Evolutionary conservation across 2,329 filamentous ascomycete species (phyloP).

Genomic region (Golovinomyces cichoracearum): DNA sequence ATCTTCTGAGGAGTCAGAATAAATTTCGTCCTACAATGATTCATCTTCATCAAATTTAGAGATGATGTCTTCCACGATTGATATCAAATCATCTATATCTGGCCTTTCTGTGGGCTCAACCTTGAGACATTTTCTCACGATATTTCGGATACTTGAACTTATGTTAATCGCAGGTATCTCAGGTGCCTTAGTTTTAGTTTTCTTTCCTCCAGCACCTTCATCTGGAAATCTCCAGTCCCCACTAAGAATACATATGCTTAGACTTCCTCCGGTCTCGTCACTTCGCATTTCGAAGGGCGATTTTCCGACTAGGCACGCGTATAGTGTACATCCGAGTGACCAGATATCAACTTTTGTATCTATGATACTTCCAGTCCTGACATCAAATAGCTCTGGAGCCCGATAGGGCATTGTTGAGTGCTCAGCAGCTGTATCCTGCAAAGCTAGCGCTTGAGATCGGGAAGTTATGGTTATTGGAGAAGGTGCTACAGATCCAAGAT

Average conservation of each 20-base stretch:
- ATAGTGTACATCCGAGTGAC: slow-evolving; percentile 92
- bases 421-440: slow-evolving; percentile 84
- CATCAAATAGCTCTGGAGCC: slow-evolving; percentile 90
- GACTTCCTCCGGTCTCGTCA: slow-evolving; percentile 81
- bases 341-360: slow-evolving; percentile 97
- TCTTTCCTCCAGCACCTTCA: slow-evolving; percentile 36
- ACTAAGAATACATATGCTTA: slow-evolving; percentile 75
- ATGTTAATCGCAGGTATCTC: slow-evolving; percentile 25
- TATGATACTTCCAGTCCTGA: slow-evolving; percentile 72
- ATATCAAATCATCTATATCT: slow-evolving; percentile 61
- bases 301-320: slow-evolving; percentile 87
- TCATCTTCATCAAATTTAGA: slow-evolving; percentile 37
- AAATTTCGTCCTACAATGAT: not conserved
- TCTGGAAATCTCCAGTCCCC: slow-evolving; percentile 95
- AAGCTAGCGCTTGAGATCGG: slow-evolving; percentile 65
- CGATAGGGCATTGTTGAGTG: slow-evolving; percentile 98
- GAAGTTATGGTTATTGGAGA: slow-evolving; percentile 76
- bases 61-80: slow-evolving; percentile 49
- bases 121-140: slow-evolving; percentile 62
- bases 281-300: slow-evolving; percentile 87
- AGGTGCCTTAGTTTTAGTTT: slow-evolving; percentile 14
- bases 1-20: too few relatives aligned
- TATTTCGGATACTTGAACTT: slow-evolving; percentile 58
- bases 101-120: slow-evolving; percentile 75
- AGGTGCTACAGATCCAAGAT: slow-evolving; percentile 71